Evolutionary conservation across 352 stramenopile genomes (phyloP).

Genomic region (Phytophthora fragariaefolia): DNA sequence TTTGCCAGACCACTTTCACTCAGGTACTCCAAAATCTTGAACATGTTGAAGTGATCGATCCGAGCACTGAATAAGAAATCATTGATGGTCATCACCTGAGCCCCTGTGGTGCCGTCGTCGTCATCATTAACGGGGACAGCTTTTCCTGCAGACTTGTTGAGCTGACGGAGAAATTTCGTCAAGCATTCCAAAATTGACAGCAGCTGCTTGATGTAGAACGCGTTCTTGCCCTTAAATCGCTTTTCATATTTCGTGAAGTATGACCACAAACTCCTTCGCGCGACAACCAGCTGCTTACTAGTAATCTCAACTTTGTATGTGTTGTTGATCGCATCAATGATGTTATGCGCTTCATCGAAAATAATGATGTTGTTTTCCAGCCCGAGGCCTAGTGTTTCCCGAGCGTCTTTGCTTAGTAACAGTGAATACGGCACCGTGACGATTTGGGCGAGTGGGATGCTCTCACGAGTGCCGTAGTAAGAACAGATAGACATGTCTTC

Average conservation of each 20-base stretch:
- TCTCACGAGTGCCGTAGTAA: slow-evolving; percentile 96
- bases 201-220: slow-evolving; percentile 92
- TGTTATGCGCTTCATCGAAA: slow-evolving; percentile 99
- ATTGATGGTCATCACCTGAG: slow-evolving; percentile 84
- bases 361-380: slow-evolving; percentile 94
- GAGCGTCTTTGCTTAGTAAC: slow-evolving; percentile 91
- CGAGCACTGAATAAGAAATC: slow-evolving; percentile 85
- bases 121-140: slow-evolving; percentile 10
- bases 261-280: slow-evolving; percentile 76
- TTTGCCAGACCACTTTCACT: slow-evolving; percentile 80
- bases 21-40: slow-evolving; percentile 89
- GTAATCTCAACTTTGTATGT: slow-evolving; percentile 86
- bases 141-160: slow-evolving; percentile 41
- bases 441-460: slow-evolving; percentile 90
- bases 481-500: slow-evolving; percentile 93
- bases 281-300: slow-evolving; percentile 79
- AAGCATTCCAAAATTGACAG: slow-evolving; percentile 77
- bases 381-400: slow-evolving; percentile 89
- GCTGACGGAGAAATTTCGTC: slow-evolving; percentile 77
- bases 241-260: slow-evolving; percentile 92
- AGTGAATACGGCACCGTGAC: slow-evolving; percentile 94
- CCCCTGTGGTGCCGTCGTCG: slow-evolving; percentile 31
- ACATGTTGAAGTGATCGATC: slow-evolving; percentile 91
- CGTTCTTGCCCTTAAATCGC: slow-evolving; percentile 85
- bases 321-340: slow-evolving; percentile 96